Percentiles rank a stretch among this genome's conserved stretches.
phyloP scores from a whole-genome alignment of 139 green algal species.

The Monoraphidium neglectum region DNA sequence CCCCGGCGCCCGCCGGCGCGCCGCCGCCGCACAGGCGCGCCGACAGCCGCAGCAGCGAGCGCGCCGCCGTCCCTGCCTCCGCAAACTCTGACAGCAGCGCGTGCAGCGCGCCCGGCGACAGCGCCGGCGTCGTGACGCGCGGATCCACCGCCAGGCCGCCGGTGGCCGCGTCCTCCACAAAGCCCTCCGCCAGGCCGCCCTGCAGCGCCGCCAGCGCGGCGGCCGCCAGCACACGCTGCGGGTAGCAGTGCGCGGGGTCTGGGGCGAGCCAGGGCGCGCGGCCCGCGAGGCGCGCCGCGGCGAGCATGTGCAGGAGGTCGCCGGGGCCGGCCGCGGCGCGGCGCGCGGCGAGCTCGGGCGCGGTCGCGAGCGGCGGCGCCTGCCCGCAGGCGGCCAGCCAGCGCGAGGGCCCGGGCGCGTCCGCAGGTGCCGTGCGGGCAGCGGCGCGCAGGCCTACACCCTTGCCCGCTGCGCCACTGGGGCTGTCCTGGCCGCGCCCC shows the following conservation, averaged over 20 bases:
- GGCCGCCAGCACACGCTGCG: not conserved
- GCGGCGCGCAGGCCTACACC: not conserved
- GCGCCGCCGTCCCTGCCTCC: constrained; percentile 7
- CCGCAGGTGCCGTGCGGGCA: not conserved
- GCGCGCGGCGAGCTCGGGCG: not conserved
- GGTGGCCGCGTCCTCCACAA: not conserved
- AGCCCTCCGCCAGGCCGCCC: constrained; percentile 15
- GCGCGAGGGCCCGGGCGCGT: not conserved
- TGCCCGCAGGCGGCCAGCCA: not conserved
- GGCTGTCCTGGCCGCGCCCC: constrained; percentile 3
- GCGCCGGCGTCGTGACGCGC: not conserved
- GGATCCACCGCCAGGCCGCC: not conserved
- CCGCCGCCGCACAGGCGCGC: not conserved
- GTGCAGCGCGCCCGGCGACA: constrained; percentile 13
- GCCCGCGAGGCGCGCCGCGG: not conserved
- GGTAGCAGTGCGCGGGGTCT: constrained; percentile 6
- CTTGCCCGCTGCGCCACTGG: not conserved
- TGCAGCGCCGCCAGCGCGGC: constrained; percentile 18
- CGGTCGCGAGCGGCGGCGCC: not conserved
- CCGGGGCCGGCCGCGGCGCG: not conserved
- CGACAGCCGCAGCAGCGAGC: constrained; percentile 6
- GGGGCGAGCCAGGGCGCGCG: not conserved
- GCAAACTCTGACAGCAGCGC: constrained; percentile 16
- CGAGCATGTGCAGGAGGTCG: constrained; percentile 16
- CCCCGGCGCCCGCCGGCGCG: no score